phyloP scores from a whole-genome alignment of 2,329 filamentous ascomycete species.

The Aspergillus luchuensis region DNA sequence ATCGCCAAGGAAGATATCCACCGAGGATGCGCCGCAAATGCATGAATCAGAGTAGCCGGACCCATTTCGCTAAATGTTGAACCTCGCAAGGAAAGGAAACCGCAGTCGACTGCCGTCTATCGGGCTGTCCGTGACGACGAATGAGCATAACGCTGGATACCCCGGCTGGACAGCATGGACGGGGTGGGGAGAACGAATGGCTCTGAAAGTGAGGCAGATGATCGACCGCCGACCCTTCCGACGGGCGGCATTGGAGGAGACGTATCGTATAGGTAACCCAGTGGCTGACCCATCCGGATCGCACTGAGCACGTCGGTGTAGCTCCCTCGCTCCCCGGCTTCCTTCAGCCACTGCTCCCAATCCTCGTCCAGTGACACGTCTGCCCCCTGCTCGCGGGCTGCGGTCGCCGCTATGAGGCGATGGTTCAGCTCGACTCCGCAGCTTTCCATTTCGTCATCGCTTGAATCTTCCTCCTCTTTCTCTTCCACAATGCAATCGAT shows the following conservation, averaged over 20 bases:
- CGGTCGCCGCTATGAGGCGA: constrained; percentile 55
- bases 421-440: constrained; percentile 56
- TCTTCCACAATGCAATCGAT: constrained; percentile 26
- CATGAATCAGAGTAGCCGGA: constrained; percentile 14
- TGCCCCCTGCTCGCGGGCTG: constrained; percentile 53
- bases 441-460: constrained; percentile 52
- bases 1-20: constrained; percentile 19
- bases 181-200: constrained; percentile 27
- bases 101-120: constrained; percentile 19
- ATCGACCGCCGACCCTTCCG: constrained; percentile 21
- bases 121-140: constrained; percentile 31
- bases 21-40: constrained; percentile 30
- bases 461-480: constrained; percentile 45
- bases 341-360: constrained; percentile 62
- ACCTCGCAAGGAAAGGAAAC: constrained; percentile 14
- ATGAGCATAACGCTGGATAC: constrained; percentile 26
- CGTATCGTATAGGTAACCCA: constrained; percentile 33
- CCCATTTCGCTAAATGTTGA: constrained; percentile 7
- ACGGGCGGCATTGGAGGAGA: constrained; percentile 22
- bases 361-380: constrained; percentile 48
- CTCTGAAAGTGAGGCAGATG: constrained; percentile 24
- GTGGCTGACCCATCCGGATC: constrained; percentile 40
- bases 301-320: constrained; percentile 45
- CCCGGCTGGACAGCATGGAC: constrained; percentile 24
- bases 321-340: constrained; percentile 54